Base-by-base conservation (phyloP, 116 monocot species). In the Papilionanthe hybrid region DNA sequence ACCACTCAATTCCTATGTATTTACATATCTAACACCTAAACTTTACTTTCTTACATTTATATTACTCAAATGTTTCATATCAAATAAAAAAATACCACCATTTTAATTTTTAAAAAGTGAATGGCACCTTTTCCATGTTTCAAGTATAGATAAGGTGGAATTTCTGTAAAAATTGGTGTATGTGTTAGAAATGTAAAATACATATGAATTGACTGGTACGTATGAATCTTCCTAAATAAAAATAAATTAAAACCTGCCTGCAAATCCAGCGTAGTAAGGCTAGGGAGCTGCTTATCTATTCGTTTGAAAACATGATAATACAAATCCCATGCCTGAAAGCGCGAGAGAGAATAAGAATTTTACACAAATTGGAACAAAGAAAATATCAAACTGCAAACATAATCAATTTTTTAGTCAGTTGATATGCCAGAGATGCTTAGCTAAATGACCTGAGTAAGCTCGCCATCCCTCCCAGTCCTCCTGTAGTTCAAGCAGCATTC, bases 291-390 rank as follows among this genome's bases (percentile, higher is more conserved):
- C 72, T 94, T 98, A 86, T 98, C 98, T 72, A 98, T 98, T 83
- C 94, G 93, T 84, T 90, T 92, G 48, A 98, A 98, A 80, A 98
- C 98, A 89, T 98, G 98, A 83, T 98, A 98, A 87, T 98, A 98
- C 76, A 98, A 87, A 88, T 98, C 98, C 98, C 98, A 98, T 25
- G 98, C 98, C 98, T 98, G 86, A 73, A 81, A 82, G 60, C 37
- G 74, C 43, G 7, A 42, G 80, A 42, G n/a, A 79, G 78, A n/a
- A 55, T 28, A 45, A 75, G 49, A 80, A 68, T 9, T 15, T 11
- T n/a, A 44, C n/a, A 8, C 22, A 29, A 73, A 5, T 15, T 22
- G 65, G 45, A 13, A 78, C 18, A 77, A 20, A 43, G 12, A 55
- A 75, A 83, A 53, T 55, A 42, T 43, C 42, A 18, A 1, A 72